Conservation (phyloP, 2,329 filamentous ascomycete genomes). For the Ascosphaera aggregata region DNA sequence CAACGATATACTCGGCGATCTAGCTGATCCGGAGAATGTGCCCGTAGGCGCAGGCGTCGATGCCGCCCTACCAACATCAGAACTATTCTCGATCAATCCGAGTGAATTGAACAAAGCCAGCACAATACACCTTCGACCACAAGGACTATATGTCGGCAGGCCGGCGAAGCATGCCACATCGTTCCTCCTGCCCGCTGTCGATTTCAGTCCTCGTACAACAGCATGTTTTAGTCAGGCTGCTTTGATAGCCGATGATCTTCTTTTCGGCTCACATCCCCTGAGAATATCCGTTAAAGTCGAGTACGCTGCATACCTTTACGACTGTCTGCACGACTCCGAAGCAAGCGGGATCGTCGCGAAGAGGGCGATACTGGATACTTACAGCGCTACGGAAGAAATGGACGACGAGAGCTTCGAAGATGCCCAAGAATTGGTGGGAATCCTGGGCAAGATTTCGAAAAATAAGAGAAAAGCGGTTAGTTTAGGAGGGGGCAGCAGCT, state of each 20-base stretch:
- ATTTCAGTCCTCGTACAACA: conserved; percentile 68
- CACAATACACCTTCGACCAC: conserved; percentile 28
- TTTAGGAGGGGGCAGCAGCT: conserved; percentile 12
- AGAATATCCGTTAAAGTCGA: conserved; percentile 79
- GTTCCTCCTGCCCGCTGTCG: conserved; percentile 54
- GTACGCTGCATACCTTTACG: conserved; percentile 79
- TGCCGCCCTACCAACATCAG: conserved; percentile 1
- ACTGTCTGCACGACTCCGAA: conserved; percentile 66
- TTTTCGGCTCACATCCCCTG: conserved; percentile 76
- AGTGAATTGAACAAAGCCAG: conserved; percentile 16
- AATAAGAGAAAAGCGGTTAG: conserved; percentile 28
- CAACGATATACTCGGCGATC: conserved; percentile 1
- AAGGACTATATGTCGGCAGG: conserved; percentile 13
- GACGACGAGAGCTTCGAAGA: conserved; percentile 91
- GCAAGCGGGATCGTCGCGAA: conserved; percentile 55
- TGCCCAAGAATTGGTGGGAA: conserved; percentile 65
- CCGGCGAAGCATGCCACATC: conserved; percentile 28
- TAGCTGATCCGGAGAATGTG: conserved; percentile 1
- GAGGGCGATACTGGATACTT: conserved; percentile 70
- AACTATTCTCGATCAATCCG: conserved; percentile 17
- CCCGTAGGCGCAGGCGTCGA: conserved; percentile 1
- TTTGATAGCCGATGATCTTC: conserved; percentile 45
- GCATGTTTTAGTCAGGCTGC: conserved; percentile 61
- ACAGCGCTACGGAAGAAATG: conserved; percentile 76
- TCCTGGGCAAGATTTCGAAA: conserved; percentile 74